A percentile compares a stretch with the other conserved stretches of the same genome.
phyloP scores from a whole-genome alignment of 2,329 filamentous ascomycete genomes.

The Diaporthe ampelina region DNA sequence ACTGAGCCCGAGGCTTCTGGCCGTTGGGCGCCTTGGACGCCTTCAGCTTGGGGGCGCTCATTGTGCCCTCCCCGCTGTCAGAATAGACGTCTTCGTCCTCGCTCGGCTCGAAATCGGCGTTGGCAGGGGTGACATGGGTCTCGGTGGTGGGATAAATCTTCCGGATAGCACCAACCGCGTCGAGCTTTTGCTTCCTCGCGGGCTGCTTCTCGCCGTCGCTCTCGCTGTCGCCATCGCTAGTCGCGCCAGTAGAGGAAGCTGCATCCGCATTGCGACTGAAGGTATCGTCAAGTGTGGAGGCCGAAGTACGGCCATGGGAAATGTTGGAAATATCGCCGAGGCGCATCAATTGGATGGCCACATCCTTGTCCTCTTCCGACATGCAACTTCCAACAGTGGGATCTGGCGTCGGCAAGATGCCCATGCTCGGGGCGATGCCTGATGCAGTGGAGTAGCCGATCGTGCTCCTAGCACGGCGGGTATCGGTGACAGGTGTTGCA shows the following conservation, averaged over 20 bases:
- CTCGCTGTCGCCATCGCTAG: constrained; percentile 81
- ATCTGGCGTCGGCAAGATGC: constrained; percentile 90
- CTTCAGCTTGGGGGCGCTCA: constrained; percentile 58
- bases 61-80: constrained; percentile 56
- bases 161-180: constrained; percentile 57
- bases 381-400: constrained; percentile 98
- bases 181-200: constrained; percentile 70
- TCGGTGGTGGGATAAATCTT: constrained; percentile 66
- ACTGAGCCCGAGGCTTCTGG: constrained; percentile 57
- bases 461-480: constrained; percentile 76
- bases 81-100: constrained; percentile 71
- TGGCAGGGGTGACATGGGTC: constrained; percentile 64
- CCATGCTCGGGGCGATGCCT: constrained; percentile 53
- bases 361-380: constrained; percentile 93
- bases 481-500: constrained; percentile 72
- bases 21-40: constrained; percentile 51
- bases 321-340: constrained; percentile 94
- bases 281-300: constrained; percentile 92
- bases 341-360: constrained; percentile 96
- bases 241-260: constrained; percentile 87
- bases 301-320: constrained; percentile 92
- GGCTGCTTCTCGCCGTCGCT: constrained; percentile 74
- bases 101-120: constrained; percentile 60
- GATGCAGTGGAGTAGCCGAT: constrained; percentile 66
- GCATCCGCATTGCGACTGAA: constrained; percentile 91